Evolutionary conservation across 2,329 filamentous ascomycete genomes (phyloP), one percentile per base, ranked within the genome.

Genomic region (Colletotrichum tabaci): DNA sequence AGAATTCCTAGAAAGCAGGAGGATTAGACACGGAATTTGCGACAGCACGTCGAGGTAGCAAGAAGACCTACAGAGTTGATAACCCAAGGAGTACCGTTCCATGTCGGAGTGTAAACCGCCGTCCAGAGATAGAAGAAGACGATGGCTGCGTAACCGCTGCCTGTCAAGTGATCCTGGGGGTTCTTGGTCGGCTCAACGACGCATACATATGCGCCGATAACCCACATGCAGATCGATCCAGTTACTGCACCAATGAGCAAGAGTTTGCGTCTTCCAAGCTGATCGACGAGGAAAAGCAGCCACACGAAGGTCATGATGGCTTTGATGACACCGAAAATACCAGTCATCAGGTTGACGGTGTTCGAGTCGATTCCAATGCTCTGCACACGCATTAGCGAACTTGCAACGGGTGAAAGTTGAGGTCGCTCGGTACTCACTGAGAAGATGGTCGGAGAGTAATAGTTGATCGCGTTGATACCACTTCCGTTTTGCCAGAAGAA

Each of bases 401-500:
- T 18, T 10, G 10, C 26, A 15, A 18, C 30, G 12, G 18, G 16
- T 3, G 2, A 5, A 30, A 40, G 4, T 12, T 7, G 10, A 18
- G 35, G 35, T 38, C 9, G 2, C 35, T 38, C 35, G 21, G 2
- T n/a, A 50, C 68, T 62, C 49, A 91, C 53, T 1, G 57, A 86
- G 82, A 92, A 92, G 13, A 92, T 87, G 0, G 88, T 90, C 0
- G 90, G 90, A 0, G 83, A 84, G 75, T 89, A 91, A 79, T 91
- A 91, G 80, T 91, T 92, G 78, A 90, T 88, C 5, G 89, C 90
- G 75, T 92, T 92, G 78, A 90, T 91, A 1, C 91, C 91, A 0
- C 85, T 87, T 8, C 89, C 88, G 73, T 92, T 92, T 78, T 93
- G 91, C 86, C 88, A 92, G 74, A 92, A 84, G 84, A 92, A 92